A percentile compares a stretch with the other conserved stretches of the same genome.
phyloP scores from a whole-genome alignment of 2,329 filamentous ascomycete genomes.

The Sclerotinia subarctica region DNA sequence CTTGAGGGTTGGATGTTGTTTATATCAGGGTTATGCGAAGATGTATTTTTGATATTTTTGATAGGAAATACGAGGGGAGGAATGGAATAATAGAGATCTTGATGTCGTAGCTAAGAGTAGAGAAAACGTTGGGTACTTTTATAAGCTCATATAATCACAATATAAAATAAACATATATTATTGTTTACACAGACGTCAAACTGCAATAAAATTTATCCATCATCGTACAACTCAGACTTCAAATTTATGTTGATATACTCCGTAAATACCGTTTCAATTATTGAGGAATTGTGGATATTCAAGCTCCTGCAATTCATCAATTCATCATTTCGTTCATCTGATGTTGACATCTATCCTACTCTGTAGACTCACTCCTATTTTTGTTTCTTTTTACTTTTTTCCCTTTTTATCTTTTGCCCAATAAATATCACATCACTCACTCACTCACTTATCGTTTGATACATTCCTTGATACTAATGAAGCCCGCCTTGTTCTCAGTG shows the following conservation, averaged over 20 bases:
- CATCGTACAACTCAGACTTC: background rate
- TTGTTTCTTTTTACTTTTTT: too few species aligned
- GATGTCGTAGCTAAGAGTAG: too few species aligned
- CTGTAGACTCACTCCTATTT: slow-evolving; percentile 2
- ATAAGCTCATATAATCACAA: too few species aligned
- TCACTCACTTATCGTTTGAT: background rate
- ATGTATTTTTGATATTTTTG: too few species aligned
- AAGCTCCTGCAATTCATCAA: slow-evolving; percentile 7
- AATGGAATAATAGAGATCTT: too few species aligned
- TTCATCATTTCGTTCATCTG: background rate
- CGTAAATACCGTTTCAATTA: background rate
- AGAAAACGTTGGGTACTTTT: too few species aligned
- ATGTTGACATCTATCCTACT: background rate
- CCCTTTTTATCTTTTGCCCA: too few species aligned
- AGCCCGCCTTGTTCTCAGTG: background rate
- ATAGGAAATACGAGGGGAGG: too few species aligned
- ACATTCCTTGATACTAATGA: background rate
- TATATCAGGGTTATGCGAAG: background rate
- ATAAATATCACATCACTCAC: background rate
- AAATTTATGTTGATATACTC: background rate
- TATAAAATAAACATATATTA: too few species aligned
- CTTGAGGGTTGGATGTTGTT: background rate
- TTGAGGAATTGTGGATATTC: background rate
- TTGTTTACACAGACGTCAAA: background rate
- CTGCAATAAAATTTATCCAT: too few species aligned